Evolutionary conservation across 2,329 filamentous ascomycete genomes (phyloP).

Genomic region (Diaporthe citri): DNA sequence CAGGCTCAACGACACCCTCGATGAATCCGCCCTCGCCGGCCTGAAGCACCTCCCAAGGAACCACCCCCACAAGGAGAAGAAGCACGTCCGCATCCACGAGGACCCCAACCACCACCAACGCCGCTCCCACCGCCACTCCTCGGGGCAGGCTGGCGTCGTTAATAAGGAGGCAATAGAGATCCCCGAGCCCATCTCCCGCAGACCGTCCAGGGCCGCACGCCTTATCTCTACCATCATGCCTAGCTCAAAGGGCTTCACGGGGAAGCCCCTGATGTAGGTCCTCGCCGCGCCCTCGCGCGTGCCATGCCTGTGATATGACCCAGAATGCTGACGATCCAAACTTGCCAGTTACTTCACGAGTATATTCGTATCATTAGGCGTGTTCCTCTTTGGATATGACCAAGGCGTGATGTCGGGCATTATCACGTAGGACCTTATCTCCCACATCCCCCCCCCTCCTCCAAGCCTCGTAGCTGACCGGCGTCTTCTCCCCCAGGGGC

Average conservation of each 20-base stretch:
- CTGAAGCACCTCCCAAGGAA: constrained; percentile 59
- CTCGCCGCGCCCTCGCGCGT: constrained; percentile 25
- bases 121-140: constrained; percentile 44
- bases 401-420: constrained; percentile 89
- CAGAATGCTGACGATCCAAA: constrained; percentile 18
- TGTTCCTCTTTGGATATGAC: constrained; percentile 91
- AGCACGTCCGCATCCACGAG: constrained; percentile 77
- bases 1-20: constrained; percentile 74
- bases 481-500: constrained; percentile 67
- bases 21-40: constrained; percentile 70
- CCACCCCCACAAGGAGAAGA: constrained; percentile 59
- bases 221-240: constrained; percentile 89
- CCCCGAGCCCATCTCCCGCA: constrained; percentile 74
- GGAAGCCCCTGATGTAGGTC: constrained; percentile 89
- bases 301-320: background rate
- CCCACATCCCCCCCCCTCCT: constrained; percentile 19
- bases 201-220: constrained; percentile 75
- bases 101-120: constrained; percentile 40
- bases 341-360: constrained; percentile 87
- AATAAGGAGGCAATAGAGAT: constrained; percentile 86
- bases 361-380: constrained; percentile 87
- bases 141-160: constrained; percentile 57
- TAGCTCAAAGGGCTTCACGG: constrained; percentile 88
- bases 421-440: constrained; percentile 66
- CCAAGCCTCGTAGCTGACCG: constrained; percentile 43